These are phyloP conservation scores for Calonectria montana DNA, from an alignment of 2,329 filamentous ascomycete genomes.

Conservation along the genomic window DNA sequence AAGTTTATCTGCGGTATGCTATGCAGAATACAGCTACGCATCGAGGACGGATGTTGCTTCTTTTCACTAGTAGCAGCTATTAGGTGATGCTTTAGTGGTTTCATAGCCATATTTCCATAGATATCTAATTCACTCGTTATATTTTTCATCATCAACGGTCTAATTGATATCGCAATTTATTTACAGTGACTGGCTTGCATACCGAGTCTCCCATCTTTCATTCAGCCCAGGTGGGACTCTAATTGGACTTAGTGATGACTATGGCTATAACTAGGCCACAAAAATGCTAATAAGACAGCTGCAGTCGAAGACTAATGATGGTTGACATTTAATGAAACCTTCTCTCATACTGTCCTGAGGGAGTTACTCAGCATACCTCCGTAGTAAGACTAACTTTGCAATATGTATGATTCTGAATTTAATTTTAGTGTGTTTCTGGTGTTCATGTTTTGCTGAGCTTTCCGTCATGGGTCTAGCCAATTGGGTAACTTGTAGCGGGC, in stretches of 20 bases:
- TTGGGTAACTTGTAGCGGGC: too few relatives aligned
- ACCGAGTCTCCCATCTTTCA: too few relatives aligned
- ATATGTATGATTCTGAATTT: neutral
- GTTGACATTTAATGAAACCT: neutral
- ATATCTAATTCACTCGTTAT: neutral
- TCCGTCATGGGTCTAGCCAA: too few relatives aligned
- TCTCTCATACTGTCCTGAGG: too few relatives aligned
- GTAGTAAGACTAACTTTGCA: neutral
- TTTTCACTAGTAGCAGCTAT: neutral
- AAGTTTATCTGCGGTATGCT: neutral
- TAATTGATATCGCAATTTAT: too few relatives aligned
- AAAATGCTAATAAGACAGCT: too few relatives aligned
- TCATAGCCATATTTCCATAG: too few relatives aligned
- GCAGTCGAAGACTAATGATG: too few relatives aligned
- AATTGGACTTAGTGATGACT: too few relatives aligned
- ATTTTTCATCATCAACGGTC: too few relatives aligned
- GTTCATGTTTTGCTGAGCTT: too few relatives aligned
- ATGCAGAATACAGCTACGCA: neutral
- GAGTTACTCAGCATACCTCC: neutral
- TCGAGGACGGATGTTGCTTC: neutral
- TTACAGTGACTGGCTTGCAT: neutral
- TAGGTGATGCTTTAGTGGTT: neutral
- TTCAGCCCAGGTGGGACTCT: too few relatives aligned
- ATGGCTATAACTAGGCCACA: neutral
- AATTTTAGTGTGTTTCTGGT: neutral